Base-by-base conservation (phyloP, 2,329 filamentous ascomycete genomes). In the Hortaea sp. region DNA sequence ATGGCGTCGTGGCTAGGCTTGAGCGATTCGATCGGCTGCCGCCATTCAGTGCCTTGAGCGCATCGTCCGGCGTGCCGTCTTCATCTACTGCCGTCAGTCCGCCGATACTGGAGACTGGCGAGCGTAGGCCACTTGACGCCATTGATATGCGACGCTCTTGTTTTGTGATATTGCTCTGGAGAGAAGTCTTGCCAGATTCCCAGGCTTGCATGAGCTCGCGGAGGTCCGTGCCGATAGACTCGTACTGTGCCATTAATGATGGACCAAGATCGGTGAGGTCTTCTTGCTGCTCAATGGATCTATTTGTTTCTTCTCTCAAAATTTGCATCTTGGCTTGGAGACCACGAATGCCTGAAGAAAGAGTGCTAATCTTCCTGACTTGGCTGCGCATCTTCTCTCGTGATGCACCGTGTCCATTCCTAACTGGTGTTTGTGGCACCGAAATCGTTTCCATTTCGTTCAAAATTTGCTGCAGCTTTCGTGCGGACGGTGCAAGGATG, bases 271-370 rank as follows among this genome's bases (percentile, higher is more conserved):
- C 85, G 13, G 61, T 61, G 11, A 64, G 54, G 38, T 65, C 63
- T 12, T 72, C 69, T 1, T 85, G 81, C 56, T 84, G 81, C 58
- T 94, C 85, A 29, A 95, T 68, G 39, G 81, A 81, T 49, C 79
- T 79, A 60, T 86, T 87, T 0, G 88, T 94, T 64, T 95, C 88
- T 64, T 98, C 92, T 42, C 88, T 81, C 45, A 97, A 70, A 6
- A 98, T 74, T 49, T 94, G 88, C 70, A 98, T 81, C 66, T 97
- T 98, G 32, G 92, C 92, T 66, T 97, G 90, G 42, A 98, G 74
- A 7, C 87, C 86, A 29, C 89, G 82, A 50, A 97, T 94, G 11
- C 88, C 89, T 46, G 88, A 86, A 0, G 88, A 95, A 31, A 98
- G 74, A 1, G 85, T 85, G 59, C 86, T 88, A 38, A 98, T 78